Conservation (phyloP, 1,139 yeast genomes). For the Groenewaldozyma auringiensis region DNA sequence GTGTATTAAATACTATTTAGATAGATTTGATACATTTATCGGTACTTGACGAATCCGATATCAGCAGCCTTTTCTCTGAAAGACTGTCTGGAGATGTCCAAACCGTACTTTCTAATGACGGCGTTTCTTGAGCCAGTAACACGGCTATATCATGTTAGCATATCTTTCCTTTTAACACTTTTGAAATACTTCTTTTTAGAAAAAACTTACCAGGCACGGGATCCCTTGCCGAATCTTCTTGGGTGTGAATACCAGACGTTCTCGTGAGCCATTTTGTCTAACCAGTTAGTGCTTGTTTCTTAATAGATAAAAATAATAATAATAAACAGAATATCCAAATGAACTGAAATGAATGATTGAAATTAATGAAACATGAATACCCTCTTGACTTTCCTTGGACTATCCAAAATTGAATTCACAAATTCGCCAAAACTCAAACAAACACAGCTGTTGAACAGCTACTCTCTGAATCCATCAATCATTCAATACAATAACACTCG, state of each 20-base stretch:
- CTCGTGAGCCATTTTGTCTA: conserved; percentile 93
- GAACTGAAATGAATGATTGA: too few relatives aligned
- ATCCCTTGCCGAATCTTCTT: conserved; percentile 99
- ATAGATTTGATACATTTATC: conserved; percentile 44
- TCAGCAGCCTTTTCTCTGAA: conserved; percentile 99
- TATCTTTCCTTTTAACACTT: neutral
- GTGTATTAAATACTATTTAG: neutral
- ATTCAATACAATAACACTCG: too few relatives aligned
- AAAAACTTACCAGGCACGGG: conserved; percentile 72
- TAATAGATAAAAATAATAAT: too few relatives aligned
- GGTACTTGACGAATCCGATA: conserved; percentile 99
- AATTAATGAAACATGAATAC: too few relatives aligned
- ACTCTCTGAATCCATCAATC: too few relatives aligned
- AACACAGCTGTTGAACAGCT: too few relatives aligned
- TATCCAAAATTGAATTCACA: too few relatives aligned
- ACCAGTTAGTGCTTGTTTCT: neutral
- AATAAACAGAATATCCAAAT: too few relatives aligned
- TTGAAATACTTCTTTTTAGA: too few relatives aligned
- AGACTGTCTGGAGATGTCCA: conserved; percentile 99
- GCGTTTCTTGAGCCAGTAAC: conserved; percentile 99
- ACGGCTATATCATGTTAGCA: conserved; percentile 57
- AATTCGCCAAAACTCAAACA: too few relatives aligned
- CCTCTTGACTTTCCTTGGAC: too few relatives aligned
- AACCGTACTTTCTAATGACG: conserved; percentile 99
- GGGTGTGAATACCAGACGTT: conserved; percentile 99